Evolutionary conservation across 257 asterid species (phyloP), one percentile per base, ranked within the genome.

Genomic region (Nicotiana undulata): DNA sequence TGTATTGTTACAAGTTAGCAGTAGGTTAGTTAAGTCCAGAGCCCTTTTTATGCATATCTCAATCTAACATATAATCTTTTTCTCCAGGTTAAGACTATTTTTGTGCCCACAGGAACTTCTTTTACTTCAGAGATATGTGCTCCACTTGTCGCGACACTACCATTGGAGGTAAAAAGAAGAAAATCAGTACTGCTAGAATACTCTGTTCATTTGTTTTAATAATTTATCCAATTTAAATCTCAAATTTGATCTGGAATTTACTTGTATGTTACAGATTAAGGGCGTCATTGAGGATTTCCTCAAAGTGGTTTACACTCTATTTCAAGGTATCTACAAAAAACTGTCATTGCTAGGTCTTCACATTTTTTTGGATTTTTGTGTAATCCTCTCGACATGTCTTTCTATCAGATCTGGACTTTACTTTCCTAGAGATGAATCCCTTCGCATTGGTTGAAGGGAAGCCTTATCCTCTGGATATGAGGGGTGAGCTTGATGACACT

Each of bases 401-500:
- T 64, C 77, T 75, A 76, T 37, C 84, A 93, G 99, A 95, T 89
- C 87, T 95, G 93, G 98, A 95, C 89, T 92, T 93, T 89, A 91
- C 97, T 75, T 95, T 95, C 87, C 93, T 95, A 53, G 99, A 95
- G 90, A 95, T 95, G 99, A 95, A 95, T 82, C 99, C 99, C 55
- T 95, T 95, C 89, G 85, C 97, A 64, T 88, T 93, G 90, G 94
- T 95, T 49, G 87, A 95, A 15, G 97, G 97, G 80, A 93, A 93
- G 91, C 98, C 99, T 51, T 95, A 89, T 84, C 98, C 99, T 10
- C 75, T 95, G 88, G 99, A 95, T 80, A 95, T 95, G 98, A 89
- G 99, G 84, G 98, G 99, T 87, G 99, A 95, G 87, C 98, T 95
- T 49, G 99, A 95, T 76, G 98, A 95, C 53, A 95, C 99, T 58